Percentiles rank a stretch among this genome's conserved stretches.
Evolutionary conservation across 768 basidiomycete species (phyloP).

Genomic region (Russula vinacea): DNA sequence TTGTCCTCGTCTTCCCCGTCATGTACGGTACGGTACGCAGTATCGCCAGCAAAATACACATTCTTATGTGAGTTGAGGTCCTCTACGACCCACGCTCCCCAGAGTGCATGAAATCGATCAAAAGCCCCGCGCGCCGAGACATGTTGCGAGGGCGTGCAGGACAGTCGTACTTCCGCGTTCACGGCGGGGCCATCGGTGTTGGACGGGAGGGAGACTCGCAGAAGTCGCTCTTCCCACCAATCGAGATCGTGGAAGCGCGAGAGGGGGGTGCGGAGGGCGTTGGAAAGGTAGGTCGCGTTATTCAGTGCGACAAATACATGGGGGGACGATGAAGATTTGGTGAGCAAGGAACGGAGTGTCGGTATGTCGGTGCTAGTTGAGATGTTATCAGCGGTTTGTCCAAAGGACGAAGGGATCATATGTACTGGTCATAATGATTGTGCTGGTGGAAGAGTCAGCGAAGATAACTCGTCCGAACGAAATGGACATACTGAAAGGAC

Average conservation of each 20-base stretch:
- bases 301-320: slow-evolving; percentile 49
- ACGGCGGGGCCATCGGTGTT: not conserved
- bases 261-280: slow-evolving; percentile 34
- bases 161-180: slow-evolving; percentile 43
- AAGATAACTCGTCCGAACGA: not conserved
- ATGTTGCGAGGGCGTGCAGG: slow-evolving; percentile 66
- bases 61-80: slow-evolving; percentile 48
- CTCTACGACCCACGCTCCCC: slow-evolving; percentile 67
- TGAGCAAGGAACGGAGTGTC: slow-evolving; percentile 36
- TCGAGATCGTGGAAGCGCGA: slow-evolving; percentile 45
- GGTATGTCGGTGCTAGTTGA: slow-evolving; percentile 37
- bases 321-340: slow-evolving; percentile 30
- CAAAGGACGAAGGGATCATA: not conserved
- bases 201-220: slow-evolving; percentile 35
- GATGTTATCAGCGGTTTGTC: not conserved
- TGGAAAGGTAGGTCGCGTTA: slow-evolving; percentile 39
- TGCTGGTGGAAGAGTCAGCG: slow-evolving; percentile 31
- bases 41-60: slow-evolving; percentile 70
- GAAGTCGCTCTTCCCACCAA: slow-evolving; percentile 45
- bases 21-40: slow-evolving; percentile 52
- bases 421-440: slow-evolving; percentile 42
- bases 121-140: slow-evolving; percentile 47
- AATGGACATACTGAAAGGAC: slow-evolving; percentile 44
- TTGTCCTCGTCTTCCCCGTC: slow-evolving; percentile 47
- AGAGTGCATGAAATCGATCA: slow-evolving; percentile 57